Conservation (phyloP, 2,329 filamentous ascomycete genomes). For the Trichoderma koningiopsis region DNA sequence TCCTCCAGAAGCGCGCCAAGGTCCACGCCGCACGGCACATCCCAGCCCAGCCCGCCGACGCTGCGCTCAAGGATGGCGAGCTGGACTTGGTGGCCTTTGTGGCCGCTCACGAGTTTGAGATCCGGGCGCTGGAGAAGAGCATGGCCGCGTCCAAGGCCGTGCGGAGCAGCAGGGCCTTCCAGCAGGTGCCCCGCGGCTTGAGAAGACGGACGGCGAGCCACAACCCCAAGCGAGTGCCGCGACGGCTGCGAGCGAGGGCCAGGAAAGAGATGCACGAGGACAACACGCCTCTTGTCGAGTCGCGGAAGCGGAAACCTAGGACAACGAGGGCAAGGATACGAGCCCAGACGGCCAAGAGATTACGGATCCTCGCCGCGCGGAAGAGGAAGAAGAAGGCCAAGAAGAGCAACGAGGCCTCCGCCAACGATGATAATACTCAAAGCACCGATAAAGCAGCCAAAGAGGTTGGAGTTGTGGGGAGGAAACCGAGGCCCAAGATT, state of each 20-base stretch:
- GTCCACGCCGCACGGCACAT: conserved; percentile 52
- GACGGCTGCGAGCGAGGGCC: conserved; percentile 70
- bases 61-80: conserved; percentile 68
- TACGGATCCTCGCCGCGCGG: conserved; percentile 64
- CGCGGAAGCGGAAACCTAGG: conserved; percentile 61
- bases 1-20: conserved; percentile 49
- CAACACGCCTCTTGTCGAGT: conserved; percentile 81
- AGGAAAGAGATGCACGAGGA: conserved; percentile 79
- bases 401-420: conserved; percentile 32
- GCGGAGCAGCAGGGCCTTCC: conserved; percentile 75
- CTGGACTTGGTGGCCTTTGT: conserved; percentile 85
- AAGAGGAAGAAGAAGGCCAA: conserved; percentile 50
- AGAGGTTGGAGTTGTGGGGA: conserved; percentile 29
- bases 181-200: conserved; percentile 83
- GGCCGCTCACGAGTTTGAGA: conserved; percentile 84
- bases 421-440: not conserved
- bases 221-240: conserved; percentile 88
- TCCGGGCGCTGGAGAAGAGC: conserved; percentile 78
- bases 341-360: conserved; percentile 72
- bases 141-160: conserved; percentile 72
- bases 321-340: conserved; percentile 64
- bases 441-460: conserved; percentile 22
- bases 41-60: conserved; percentile 52
- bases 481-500: conserved; percentile 61
- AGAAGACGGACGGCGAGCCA: conserved; percentile 89